These are phyloP conservation scores for Neocatenulostroma microsporum DNA, from an alignment of 2,329 filamentous ascomycete species.

Conservation along the genomic window DNA sequence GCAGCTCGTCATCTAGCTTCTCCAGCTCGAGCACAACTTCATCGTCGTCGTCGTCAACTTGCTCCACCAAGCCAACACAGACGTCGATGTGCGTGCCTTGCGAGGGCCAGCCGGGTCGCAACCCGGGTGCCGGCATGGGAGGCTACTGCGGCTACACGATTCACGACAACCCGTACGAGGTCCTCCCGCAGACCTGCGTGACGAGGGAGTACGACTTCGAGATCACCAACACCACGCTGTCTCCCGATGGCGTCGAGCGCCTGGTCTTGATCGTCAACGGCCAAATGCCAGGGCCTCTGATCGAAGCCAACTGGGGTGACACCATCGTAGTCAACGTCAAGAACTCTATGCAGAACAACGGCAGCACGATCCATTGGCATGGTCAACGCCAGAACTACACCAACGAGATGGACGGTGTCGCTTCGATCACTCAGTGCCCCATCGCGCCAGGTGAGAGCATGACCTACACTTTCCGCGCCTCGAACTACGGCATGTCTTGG, in stretches of 20 bases:
- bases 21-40: background rate
- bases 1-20: conserved; percentile 1
- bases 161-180: conserved; percentile 29
- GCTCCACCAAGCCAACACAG: conserved; percentile 5
- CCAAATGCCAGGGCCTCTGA: conserved; percentile 54
- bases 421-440: conserved; percentile 49
- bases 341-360: conserved; percentile 37
- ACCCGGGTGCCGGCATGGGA: conserved; percentile 18
- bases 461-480: conserved; percentile 31
- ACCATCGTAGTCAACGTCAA: conserved; percentile 25
- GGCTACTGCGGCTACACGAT: conserved; percentile 32
- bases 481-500: conserved; percentile 33
- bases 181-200: conserved; percentile 32
- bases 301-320: conserved; percentile 41
- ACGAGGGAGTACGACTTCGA: conserved; percentile 38
- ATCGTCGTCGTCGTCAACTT: background rate
- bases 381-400: conserved; percentile 43
- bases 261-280: conserved; percentile 36
- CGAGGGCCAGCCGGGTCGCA: conserved; percentile 25
- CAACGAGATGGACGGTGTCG: conserved; percentile 46
- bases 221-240: conserved; percentile 35
- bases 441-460: conserved; percentile 31
- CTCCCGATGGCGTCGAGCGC: conserved; percentile 40
- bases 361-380: conserved; percentile 48
- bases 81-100: conserved; percentile 20